These are phyloP conservation scores for Penicillium nucicola DNA, from an alignment of 495 filamentous ascomycete genomes.

Conservation along the genomic window DNA sequence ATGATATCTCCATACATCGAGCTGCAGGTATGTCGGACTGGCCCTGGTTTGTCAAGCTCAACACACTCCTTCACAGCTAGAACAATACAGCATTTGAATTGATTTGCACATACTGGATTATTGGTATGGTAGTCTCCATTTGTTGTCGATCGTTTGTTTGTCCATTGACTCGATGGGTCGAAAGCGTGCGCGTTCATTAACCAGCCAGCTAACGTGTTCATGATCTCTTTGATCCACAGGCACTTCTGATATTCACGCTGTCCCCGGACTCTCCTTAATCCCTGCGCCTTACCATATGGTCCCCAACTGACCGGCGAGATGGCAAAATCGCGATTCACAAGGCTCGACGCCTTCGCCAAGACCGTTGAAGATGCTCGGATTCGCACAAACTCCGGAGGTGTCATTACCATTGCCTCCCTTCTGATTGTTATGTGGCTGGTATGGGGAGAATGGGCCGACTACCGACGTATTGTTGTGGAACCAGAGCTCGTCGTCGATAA, in stretches of 20 bases:
- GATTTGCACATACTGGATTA: neutral
- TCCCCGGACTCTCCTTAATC: neutral
- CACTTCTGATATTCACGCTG: conserved; percentile 1
- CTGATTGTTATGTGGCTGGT: conserved; percentile 83
- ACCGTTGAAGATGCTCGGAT: conserved; percentile 97
- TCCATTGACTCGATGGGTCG: neutral
- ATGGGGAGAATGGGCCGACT: conserved; percentile 95
- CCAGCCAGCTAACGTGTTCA: conserved; percentile 8
- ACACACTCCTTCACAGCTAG: no score
- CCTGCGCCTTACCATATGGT: conserved; percentile 23
- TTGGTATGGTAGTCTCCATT: conserved; percentile 1
- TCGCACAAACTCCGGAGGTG: conserved; percentile 93
- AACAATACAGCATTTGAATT: conserved; percentile 6
- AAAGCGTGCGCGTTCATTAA: conserved; percentile 16
- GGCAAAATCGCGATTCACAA: conserved; percentile 80
- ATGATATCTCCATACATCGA: conserved; percentile 25
- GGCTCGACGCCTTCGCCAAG: conserved; percentile 97
- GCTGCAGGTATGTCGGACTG: conserved; percentile 12
- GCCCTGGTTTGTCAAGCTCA: conserved; percentile 24
- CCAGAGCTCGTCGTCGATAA: conserved; percentile 97
- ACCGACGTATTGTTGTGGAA: conserved; percentile 78
- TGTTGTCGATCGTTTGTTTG: neutral
- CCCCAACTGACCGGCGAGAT: conserved; percentile 33
- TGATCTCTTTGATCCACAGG: neutral
- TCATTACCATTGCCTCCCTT: conserved; percentile 88